These are phyloP conservation scores for Didymosphaeria variabile DNA, from an alignment of 2,329 filamentous ascomycete genomes.

Conservation along the genomic window DNA sequence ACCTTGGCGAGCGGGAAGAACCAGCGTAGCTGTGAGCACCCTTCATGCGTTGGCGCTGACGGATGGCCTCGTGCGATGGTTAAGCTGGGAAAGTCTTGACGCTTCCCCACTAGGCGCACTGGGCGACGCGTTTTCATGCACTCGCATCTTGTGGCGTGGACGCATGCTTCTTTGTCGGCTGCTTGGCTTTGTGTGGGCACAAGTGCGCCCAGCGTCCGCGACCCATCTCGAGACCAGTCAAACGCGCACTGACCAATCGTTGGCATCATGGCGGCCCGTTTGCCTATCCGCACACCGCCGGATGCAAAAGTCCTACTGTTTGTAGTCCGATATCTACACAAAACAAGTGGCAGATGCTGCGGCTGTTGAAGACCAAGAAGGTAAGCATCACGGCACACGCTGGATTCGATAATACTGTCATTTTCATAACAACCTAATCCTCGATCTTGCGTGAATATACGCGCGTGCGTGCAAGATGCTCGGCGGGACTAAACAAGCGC, in stretches of 20 bases:
- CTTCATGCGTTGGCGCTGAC: constrained; percentile 7
- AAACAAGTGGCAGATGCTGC: background rate
- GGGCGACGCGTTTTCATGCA: background rate
- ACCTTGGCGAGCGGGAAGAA: constrained; percentile 10
- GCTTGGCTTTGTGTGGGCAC: background rate
- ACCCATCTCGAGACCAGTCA: background rate
- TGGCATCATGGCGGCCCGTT: constrained; percentile 1
- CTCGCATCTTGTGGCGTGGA: constrained; percentile 3
- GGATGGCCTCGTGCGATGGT: constrained; percentile 3
- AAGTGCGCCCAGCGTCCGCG: background rate
- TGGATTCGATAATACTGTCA: background rate
- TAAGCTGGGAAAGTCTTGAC: background rate
- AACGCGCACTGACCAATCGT: constrained; percentile 1
- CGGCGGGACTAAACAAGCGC: constrained; percentile 7
- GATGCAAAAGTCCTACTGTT: background rate
- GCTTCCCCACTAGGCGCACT: constrained; percentile 1
- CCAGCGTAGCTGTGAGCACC: background rate
- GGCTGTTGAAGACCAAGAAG: background rate
- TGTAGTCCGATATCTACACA: background rate
- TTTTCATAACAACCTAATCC: constrained; percentile 4
- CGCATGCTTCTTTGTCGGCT: constrained; percentile 8
- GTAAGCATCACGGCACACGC: background rate
- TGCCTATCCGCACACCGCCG: background rate
- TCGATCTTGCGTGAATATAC: background rate
- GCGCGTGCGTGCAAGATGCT: constrained; percentile 1